Evolutionary conservation across 2,329 filamentous ascomycete species (phyloP).

Genomic region (Neofusicoccum sp.): DNA sequence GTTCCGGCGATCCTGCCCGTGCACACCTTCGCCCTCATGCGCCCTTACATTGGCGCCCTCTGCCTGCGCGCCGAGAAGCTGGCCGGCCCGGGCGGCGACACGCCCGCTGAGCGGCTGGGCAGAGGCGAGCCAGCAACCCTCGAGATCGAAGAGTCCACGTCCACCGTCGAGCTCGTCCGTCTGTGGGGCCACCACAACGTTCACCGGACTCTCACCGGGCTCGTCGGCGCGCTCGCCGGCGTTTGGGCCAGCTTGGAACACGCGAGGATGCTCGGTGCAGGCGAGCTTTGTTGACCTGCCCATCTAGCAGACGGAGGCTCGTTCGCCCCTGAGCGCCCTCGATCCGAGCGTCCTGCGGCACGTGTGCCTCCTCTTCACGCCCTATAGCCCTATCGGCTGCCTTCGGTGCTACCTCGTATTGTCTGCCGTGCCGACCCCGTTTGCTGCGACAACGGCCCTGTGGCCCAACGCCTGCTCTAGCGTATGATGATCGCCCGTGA

Average conservation of each 20-base stretch:
- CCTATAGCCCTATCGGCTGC: conserved; percentile 6
- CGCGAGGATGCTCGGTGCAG: background rate
- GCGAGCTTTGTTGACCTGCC: background rate
- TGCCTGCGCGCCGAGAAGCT: conserved; percentile 8
- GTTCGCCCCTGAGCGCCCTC: background rate
- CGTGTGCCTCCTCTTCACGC: background rate
- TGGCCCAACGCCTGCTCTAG: background rate
- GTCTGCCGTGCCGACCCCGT: background rate
- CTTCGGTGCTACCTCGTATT: conserved; percentile 12
- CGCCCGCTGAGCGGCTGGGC: background rate
- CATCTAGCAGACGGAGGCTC: background rate
- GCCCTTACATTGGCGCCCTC: conserved; percentile 4
- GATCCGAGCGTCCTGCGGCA: background rate
- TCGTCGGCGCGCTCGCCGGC: conserved; percentile 1
- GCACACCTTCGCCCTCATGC: conserved; percentile 15
- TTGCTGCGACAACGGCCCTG: background rate
- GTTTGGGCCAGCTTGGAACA: background rate
- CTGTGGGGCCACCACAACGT: conserved; percentile 2
- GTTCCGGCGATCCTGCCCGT: conserved; percentile 4
- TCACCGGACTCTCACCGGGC: background rate
- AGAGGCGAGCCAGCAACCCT: background rate
- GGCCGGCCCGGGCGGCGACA: background rate
- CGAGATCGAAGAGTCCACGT: background rate
- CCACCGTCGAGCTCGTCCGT: background rate
- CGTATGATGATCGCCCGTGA: conserved; percentile 11